Evolutionary conservation across 331 rosid genomes (phyloP).

Genomic region (Saraca asoca): DNA sequence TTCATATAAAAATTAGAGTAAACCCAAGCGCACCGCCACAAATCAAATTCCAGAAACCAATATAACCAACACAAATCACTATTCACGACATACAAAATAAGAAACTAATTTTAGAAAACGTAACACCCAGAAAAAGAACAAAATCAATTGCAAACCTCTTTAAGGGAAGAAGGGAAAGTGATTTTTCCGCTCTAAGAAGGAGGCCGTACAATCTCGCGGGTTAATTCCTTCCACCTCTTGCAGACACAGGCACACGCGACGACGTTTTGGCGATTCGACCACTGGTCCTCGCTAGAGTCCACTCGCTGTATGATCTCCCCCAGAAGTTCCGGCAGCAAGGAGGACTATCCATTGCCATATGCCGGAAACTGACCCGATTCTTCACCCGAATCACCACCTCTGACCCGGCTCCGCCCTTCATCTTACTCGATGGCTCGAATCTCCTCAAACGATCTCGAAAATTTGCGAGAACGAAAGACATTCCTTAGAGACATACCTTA

Average conservation of each 20-base stretch:
- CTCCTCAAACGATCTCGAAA: conserved; percentile 70
- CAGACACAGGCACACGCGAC: conserved; percentile 93
- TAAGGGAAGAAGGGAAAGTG: conserved; percentile 93
- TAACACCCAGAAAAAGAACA: background rate
- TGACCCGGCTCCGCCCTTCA: background rate
- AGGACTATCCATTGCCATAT: conserved; percentile 54
- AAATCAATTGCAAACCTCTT: conserved; percentile 56
- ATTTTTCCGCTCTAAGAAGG: conserved; percentile 65
- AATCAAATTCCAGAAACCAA: conserved; percentile 20
- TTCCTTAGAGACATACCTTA: conserved; percentile 65
- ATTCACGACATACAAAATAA: background rate
- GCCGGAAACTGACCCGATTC: too few species aligned
- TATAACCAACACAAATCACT: background rate
- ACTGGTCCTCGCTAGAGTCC: conserved; percentile 67
- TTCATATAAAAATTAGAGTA: background rate
- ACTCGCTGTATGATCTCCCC: conserved; percentile 76
- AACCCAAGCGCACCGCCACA: background rate
- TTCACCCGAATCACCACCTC: too few species aligned
- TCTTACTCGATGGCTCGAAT: background rate
- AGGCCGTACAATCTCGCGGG: conserved; percentile 64
- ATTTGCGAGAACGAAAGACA: conserved; percentile 68
- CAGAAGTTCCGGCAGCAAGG: conserved; percentile 85
- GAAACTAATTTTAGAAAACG: background rate
- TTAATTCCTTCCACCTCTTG: conserved; percentile 84
- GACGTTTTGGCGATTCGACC: conserved; percentile 83